phyloP scores from a whole-genome alignment of 192 early-diverging fungal genomes.

The Cetraspora pellucida region DNA sequence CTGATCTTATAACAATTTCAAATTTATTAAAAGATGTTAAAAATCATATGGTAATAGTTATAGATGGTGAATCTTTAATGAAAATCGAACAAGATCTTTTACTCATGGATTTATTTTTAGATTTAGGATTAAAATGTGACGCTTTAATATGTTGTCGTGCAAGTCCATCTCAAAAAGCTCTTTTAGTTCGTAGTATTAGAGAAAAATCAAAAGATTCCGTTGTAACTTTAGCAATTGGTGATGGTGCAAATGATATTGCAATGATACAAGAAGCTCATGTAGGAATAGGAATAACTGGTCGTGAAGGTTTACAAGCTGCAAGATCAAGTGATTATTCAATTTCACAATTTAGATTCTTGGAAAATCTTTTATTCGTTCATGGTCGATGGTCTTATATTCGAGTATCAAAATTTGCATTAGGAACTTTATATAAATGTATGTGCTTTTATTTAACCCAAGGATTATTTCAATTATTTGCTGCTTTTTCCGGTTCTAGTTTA shows the following conservation, averaged over 20 bases:
- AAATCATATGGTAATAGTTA: slow-evolving; percentile 51
- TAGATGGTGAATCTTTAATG: slow-evolving; percentile 46
- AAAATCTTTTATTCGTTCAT: slow-evolving; percentile 80
- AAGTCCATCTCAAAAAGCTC: slow-evolving; percentile 87
- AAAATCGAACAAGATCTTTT: slow-evolving; percentile 52
- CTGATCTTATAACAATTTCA: slow-evolving; percentile 39
- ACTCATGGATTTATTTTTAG: slow-evolving; percentile 65
- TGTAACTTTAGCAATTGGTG: slow-evolving; percentile 83
- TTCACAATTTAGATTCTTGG: slow-evolving; percentile 84
- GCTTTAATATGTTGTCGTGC: slow-evolving; percentile 91
- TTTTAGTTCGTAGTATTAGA: slow-evolving; percentile 75
- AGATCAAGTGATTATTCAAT: slow-evolving; percentile 87
- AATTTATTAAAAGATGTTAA: slow-evolving; percentile 43
- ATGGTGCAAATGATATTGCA: slow-evolving; percentile 93
- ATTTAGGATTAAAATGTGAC: slow-evolving; percentile 71
- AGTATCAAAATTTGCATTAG: slow-evolving; percentile 75
- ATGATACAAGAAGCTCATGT: slow-evolving; percentile 96
- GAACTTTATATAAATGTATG: slow-evolving; percentile 90
- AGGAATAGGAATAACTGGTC: slow-evolving; percentile 89
- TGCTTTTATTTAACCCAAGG: slow-evolving; percentile 76
- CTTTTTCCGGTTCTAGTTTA: slow-evolving; percentile 73
- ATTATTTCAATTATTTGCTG: slow-evolving; percentile 75
- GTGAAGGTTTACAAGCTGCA: slow-evolving; percentile 87
- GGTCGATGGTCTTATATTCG: slow-evolving; percentile 87
- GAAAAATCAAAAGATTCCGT: slow-evolving; percentile 45